Evolutionary conservation across 345 rosid genomes (phyloP), one percentile per base, ranked within the genome.

Genomic region (Cochlearia excelsa): DNA sequence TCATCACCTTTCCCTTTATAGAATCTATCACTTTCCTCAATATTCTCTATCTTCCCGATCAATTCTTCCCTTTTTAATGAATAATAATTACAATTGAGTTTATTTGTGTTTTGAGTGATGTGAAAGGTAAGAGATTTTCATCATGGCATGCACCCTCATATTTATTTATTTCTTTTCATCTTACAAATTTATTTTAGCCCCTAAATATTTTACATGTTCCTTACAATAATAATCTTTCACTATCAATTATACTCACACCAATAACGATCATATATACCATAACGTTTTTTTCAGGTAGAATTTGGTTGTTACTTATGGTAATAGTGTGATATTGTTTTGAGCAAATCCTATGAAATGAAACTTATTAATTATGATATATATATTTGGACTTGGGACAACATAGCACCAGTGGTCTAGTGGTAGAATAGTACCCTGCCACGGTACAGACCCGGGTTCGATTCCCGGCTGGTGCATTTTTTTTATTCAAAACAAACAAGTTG

Each of bases 391-490:
- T 33, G 3, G 5, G 5, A 2, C 35, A 33, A 2, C 35, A 5
- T 4, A 59, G 78, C 75, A 76, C 81, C 77, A 66, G 76, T 69
- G 77, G 78, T 71, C 80, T 71, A 74, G 80, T 78, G 82, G 70
- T 78, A 71, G 70, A 78, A 75, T 75, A 73, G 79, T 81, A 85
- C 84, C 83, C 77, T 86, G 84, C 84, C 82, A 80, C 83, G 80
- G 85, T 85, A 78, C 82, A 80, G 85, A 77, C 89, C 90, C 82
- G 81, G 84, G 87, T 81, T 86, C 82, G 80, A 81, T 81, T 83
- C 77, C 84, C 85, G 84, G 85, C 87, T 80, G 87, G 80, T 80
- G 83, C 85, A 68, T 9, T 38, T 39, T 1, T 5, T 4, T n/a
- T 41, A 33, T 5, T 33, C 35, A 3, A 33, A 2, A 33, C 10